These are phyloP conservation scores for Plectosphaerella cucumerina DNA, from an alignment of 2,329 filamentous ascomycete species.

Conservation along the genomic window DNA sequence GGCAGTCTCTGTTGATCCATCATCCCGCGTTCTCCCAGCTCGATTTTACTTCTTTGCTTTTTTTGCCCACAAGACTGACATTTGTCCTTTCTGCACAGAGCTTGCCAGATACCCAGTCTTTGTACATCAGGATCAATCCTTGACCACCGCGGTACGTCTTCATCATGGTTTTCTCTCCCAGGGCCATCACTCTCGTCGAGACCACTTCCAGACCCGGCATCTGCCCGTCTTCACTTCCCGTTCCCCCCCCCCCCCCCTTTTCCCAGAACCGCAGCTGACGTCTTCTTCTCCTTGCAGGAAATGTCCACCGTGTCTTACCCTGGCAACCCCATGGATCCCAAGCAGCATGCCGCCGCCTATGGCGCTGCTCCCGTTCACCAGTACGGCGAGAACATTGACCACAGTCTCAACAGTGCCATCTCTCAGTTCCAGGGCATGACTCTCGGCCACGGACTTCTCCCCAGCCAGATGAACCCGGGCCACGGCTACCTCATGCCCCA, in stretches of 20 bases:
- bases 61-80: background rate
- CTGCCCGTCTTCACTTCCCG: too few species aligned
- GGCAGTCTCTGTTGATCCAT: too few species aligned
- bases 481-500: conserved; percentile 30
- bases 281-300: conserved; percentile 1
- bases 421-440: conserved; percentile 23
- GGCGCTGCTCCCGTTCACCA: conserved; percentile 6
- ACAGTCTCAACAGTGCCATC: conserved; percentile 3
- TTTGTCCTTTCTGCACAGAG: background rate
- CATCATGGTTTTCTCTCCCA: background rate
- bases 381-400: conserved; percentile 10
- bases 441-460: conserved; percentile 27
- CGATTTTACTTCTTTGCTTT: too few species aligned
- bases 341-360: conserved; percentile 20
- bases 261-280: too few species aligned
- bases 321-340: conserved; percentile 32
- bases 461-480: conserved; percentile 24
- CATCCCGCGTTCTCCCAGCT: too few species aligned
- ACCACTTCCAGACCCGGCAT: too few species aligned
- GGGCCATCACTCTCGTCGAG: background rate
- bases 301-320: conserved; percentile 27
- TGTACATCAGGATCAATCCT: too few species aligned
- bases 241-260: too few species aligned
- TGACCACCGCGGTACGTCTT: too few species aligned
- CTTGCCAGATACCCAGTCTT: background rate